Evolutionary conservation across 495 filamentous ascomycete species (phyloP), one percentile per base, ranked within the genome.

Genomic region (Penicillium goetzii): DNA sequence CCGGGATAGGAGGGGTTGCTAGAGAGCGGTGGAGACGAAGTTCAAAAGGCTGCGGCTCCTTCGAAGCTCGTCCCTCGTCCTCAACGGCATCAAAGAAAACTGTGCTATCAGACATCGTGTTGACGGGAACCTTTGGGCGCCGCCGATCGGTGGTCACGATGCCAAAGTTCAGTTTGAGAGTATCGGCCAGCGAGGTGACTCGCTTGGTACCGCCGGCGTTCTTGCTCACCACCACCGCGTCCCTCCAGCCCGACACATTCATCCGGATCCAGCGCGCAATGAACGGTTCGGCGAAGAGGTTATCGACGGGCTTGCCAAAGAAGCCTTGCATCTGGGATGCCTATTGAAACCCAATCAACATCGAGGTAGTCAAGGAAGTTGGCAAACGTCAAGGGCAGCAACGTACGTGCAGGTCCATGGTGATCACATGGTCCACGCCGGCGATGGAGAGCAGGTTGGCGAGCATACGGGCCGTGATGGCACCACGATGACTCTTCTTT

Each of bases 261-360:
- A 89, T 85, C 61, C 88, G 86, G 71, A 98, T 95, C 96, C 95
- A 98, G 60, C 93, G 89, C 43, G 96, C 95, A 72, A 99, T 93
- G 67, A 97, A 84, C 5, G 95, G 95, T 76, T 99, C 95, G 21
- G 96, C 95, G 69, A 97, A 90, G 36, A 99, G 88, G 74, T 99
- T 97, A 77, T 99, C 95, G 54, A 99, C 95, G 11, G 95, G 96
- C 70, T 95, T 96, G 66, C 90, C 91, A 83, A 99, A 99, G 83
- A 99, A 99, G 36, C 95, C 95, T 79, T 98, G 96, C 90, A 97
- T 97, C 79, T 98, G 95, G 11, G 92, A 93, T 61, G 92, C 92
- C 82, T 82, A 64, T 59, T 55, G 58, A 64, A 64, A 55, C 28
- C 28, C 33, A 59, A 67, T 68, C 63, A 65, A 68, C 53, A 72